Evolutionary conservation across 306 rosid genomes (phyloP).

Genomic region (Castanea sativa): DNA sequence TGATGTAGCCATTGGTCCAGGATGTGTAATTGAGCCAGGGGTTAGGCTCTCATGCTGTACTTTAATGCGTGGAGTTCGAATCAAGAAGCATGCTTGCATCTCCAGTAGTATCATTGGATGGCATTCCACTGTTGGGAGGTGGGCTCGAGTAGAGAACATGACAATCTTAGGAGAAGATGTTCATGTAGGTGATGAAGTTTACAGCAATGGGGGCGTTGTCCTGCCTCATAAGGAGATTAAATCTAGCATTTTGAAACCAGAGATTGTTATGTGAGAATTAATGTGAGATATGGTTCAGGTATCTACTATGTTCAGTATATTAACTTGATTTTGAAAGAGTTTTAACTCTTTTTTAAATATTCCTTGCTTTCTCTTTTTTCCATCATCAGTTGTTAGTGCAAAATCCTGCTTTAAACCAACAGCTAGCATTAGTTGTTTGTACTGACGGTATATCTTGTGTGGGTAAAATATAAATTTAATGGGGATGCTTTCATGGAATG

Average conservation of each 20-base stretch:
- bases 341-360: neutral
- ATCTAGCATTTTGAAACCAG: conserved; percentile 95
- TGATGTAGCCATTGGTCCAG: conserved; percentile 96
- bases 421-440: neutral
- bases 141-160: conserved; percentile 98
- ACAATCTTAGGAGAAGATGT: conserved; percentile 99
- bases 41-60: conserved; percentile 94
- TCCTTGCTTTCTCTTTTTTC: neutral
- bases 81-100: conserved; percentile 86
- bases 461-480: neutral
- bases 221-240: conserved; percentile 98
- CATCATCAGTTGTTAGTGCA: neutral
- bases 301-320: neutral
- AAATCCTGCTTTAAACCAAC: neutral
- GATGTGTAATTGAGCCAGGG: conserved; percentile 80
- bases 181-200: conserved; percentile 80
- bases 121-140: conserved; percentile 93
- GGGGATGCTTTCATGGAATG: neutral
- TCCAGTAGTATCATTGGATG: conserved; percentile 94
- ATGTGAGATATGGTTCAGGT: neutral
- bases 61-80: conserved; percentile 82
- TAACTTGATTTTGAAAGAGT: neutral
- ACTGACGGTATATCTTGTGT: neutral
- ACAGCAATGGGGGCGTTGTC: conserved; percentile 92
- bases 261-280: conserved; percentile 77